These are phyloP conservation scores for Cucurbita ficifolia DNA, from an alignment of 306 rosid genomes.

Conservation along the genomic window DNA sequence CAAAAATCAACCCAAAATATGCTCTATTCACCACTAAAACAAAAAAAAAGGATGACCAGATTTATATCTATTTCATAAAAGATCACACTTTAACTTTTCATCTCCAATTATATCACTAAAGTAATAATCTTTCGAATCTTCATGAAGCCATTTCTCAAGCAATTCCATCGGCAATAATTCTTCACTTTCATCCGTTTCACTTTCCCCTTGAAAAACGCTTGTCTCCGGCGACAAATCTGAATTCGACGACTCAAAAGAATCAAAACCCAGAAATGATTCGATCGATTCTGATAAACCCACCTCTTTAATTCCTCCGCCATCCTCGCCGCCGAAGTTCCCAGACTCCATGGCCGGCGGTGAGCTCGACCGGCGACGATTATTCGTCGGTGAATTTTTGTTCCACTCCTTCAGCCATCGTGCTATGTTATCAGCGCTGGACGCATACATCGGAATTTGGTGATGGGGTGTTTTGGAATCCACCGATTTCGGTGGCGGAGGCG, in stretches of 20 bases:
- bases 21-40: neutral
- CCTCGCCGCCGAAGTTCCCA: neutral
- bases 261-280: constrained; percentile 1
- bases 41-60: neutral
- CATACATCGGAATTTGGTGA: neutral
- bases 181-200: neutral
- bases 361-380: neutral
- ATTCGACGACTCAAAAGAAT: constrained; percentile 5
- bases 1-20: neutral
- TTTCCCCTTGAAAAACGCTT: constrained; percentile 7
- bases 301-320: neutral
- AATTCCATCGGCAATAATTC: constrained; percentile 1
- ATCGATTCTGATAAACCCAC: neutral
- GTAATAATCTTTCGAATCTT: neutral
- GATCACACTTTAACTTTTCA: neutral
- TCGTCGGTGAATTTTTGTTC: neutral
- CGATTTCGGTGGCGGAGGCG: constrained; percentile 6
- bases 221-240: constrained; percentile 4
- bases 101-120: neutral
- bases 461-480: neutral
- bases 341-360: neutral
- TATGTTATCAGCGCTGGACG: constrained; percentile 4
- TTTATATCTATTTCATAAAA: neutral
- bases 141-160: constrained; percentile 9
- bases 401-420: constrained; percentile 8